Evolutionary conservation across 805 yeast genomes (phyloP), one percentile per base, ranked within the genome.

Genomic region (Clavispora phyllophila): DNA sequence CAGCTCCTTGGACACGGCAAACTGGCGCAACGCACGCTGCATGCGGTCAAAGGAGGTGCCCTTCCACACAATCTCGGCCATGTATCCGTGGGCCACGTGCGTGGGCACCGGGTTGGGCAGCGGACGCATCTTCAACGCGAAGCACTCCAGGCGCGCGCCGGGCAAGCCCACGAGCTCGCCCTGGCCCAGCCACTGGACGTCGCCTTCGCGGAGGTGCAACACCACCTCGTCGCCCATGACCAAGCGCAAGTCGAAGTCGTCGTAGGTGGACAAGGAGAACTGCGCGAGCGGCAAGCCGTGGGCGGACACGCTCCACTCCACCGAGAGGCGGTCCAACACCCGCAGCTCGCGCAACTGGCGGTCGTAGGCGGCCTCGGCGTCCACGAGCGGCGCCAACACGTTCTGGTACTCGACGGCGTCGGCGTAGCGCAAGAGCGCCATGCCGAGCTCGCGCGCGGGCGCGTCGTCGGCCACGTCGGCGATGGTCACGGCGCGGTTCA

Each of bases 1-100:
- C 4, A 89, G 80, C 51, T 78, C 72, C 39, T 81, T 75, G 40
- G 81, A 76, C 8, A 79, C 66, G 3, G 96, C 96, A 66, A 90
- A 87, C 5, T 57, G 56, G 44, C 72, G 77, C 63, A 90, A 65
- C 0, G 96, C 93, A 17, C 68, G 65, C 65, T 87, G 95, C 93
- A 87, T 87, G 55, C 97, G 76, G 32, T 78, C 82, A 57, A 82
- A 89, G 1, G 95, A 71, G 2, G 82, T 80, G 13, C 91, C 93
- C 51, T 85, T 85, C 96, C 96, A 90, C 40, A 85, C 87, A 58
- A 87, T 84, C 53, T 87, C 91, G 0, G 90, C 89, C 1, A 90
- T 79, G 60, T 87, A 90, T 18, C 82, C 87, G 4, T 78, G 72
- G 2, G 76, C 73, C 29, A 76, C 57, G 46, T 81, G 72, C 2